Evolutionary conservation across 345 rosid genomes (phyloP), one percentile per base, ranked within the genome.

Genomic region (Laguncularia racemosa): DNA sequence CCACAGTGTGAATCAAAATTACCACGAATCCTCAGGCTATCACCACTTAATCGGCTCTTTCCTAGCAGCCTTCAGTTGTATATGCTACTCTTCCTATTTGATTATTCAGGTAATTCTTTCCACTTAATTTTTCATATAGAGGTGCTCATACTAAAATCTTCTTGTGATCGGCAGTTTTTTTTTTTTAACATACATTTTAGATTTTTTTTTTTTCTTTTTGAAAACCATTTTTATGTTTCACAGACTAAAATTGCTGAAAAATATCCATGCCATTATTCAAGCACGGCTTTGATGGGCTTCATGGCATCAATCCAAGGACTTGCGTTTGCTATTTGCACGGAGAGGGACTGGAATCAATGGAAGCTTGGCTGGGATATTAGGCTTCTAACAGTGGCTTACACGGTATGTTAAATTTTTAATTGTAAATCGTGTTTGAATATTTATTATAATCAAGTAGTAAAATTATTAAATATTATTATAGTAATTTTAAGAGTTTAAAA

Each of bases 321-420:
- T 40, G 54, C 55, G 1, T 61, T 55, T 50, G 83, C 84, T 1
- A 40, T 86, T 10, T 76, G 67, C 55, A 59, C 50, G 10, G 83
- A 78, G 54, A 76, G 65, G 53, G 81, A 79, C 50, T 65, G 76
- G 81, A 16, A 23, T 20, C 75, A 78, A 26, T 84, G 95, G 83
- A 86, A 74, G 58, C 53, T 86, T 28, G 81, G 84, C 0, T 86
- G 77, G 83, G 66, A 84, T 50, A 64, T 79, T 58, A 63, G 77
- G 60, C 79, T 84, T 44, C 59, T 74, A 48, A 65, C 81, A 2
- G 77, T 63, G 1, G 64, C 73, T n/a, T 85, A 65, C 47, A 9
- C 65, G 65, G 88, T 79, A 74, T 3, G 58, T 46, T n/a, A 43
- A 21, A 51, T 51, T 19, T 19, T n/a, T 49, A 15, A n/a, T n/a